Evolutionary conservation across 2,329 filamentous ascomycete genomes (phyloP).

Genomic region (Alternaria infectoria): DNA sequence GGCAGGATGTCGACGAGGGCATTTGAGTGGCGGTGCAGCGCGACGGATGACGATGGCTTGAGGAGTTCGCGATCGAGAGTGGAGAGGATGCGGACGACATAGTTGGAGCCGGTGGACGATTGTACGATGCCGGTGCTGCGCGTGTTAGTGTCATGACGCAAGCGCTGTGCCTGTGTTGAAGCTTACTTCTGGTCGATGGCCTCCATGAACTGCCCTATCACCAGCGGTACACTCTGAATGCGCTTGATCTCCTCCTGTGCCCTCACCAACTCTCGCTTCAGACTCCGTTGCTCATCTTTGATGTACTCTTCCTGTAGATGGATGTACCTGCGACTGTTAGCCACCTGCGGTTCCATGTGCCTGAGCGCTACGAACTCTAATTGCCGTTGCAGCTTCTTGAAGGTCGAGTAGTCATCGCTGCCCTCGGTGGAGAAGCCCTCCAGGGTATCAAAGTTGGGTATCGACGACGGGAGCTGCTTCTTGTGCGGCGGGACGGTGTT

Average conservation of each 20-base stretch:
- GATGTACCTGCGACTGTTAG: conserved; percentile 71
- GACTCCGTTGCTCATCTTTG: conserved; percentile 98
- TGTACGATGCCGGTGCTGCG: conserved; percentile 94
- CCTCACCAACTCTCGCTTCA: conserved; percentile 95
- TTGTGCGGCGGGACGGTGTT: conserved; percentile 78
- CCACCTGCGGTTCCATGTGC: conserved; percentile 12
- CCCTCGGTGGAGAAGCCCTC: conserved; percentile 82
- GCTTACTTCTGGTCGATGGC: conserved; percentile 97
- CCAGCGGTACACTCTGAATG: conserved; percentile 96
- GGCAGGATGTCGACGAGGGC: conserved; percentile 97
- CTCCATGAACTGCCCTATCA: conserved; percentile 99
- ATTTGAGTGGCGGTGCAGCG: conserved; percentile 97
- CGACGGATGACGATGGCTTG: conserved; percentile 96
- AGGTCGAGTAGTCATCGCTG: conserved; percentile 89
- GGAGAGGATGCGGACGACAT: conserved; percentile 96
- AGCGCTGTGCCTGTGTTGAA: background rate
- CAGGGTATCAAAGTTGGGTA: conserved; percentile 88
- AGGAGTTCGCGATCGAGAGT: conserved; percentile 97
- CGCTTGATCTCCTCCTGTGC: conserved; percentile 99
- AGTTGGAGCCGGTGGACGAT: conserved; percentile 97
- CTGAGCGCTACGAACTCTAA: conserved; percentile 71
- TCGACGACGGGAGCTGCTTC: conserved; percentile 78
- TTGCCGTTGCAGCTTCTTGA: conserved; percentile 97
- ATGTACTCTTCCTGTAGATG: conserved; percentile 99
- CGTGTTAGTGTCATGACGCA: conserved; percentile 19